These are phyloP conservation scores for Podosphaera aphanis DNA, from an alignment of 2,329 filamentous ascomycete genomes.

Conservation along the genomic window DNA sequence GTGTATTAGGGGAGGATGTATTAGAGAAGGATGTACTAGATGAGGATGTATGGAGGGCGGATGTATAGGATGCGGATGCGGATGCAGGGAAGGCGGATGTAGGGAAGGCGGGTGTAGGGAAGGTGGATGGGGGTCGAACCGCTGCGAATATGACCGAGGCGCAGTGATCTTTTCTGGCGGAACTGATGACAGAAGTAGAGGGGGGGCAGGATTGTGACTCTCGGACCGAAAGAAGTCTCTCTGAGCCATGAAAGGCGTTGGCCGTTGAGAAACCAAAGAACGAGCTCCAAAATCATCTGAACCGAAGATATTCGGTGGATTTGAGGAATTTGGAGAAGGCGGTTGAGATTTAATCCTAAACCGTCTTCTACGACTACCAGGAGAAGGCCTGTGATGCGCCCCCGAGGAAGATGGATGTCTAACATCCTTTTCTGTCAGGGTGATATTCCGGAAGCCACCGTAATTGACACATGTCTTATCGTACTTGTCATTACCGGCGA, in stretches of 20 bases:
- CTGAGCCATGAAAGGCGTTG: constrained; percentile 10
- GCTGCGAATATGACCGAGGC: not conserved
- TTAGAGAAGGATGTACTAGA: too few relatives aligned
- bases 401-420: constrained; percentile 10
- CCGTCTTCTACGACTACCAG: constrained; percentile 5
- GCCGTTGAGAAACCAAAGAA: constrained; percentile 7
- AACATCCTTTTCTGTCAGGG: constrained; percentile 1
- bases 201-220: constrained; percentile 10
- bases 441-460: too few relatives aligned
- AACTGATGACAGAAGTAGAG: constrained; percentile 7
- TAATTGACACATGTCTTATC: too few relatives aligned
- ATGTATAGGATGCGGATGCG: too few relatives aligned
- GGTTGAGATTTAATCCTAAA: constrained; percentile 10
- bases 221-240: constrained; percentile 7
- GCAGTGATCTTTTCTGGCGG: constrained; percentile 1
- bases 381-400: constrained; percentile 10
- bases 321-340: too few relatives aligned
- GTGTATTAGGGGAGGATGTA: not conserved
- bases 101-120: not conserved
- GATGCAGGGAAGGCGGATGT: too few relatives aligned
- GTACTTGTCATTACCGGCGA: not conserved
- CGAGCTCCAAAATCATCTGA: too few relatives aligned
- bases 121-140: not conserved
- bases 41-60: too few relatives aligned
- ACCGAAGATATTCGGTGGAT: too few relatives aligned